Conservation (phyloP, 2,329 filamentous ascomycete species). For the Alternaria incomplexa region DNA sequence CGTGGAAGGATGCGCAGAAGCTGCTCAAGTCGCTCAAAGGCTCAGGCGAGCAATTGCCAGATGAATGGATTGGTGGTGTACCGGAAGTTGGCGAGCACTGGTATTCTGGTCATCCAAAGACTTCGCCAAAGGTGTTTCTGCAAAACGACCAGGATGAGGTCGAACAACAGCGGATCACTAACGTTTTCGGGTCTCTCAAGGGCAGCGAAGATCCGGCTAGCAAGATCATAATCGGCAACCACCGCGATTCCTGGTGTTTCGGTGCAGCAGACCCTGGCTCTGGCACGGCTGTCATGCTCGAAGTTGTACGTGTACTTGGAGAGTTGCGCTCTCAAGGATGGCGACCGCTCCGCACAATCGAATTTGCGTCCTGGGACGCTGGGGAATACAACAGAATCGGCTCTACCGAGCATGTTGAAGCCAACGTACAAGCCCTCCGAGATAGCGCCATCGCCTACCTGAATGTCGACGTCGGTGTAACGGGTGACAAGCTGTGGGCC, state of each 20-base stretch:
- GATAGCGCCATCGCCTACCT: conserved; percentile 83
- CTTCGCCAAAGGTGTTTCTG: conserved; percentile 78
- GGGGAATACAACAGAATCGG: conserved; percentile 93
- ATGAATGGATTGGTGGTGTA: conserved; percentile 78
- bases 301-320: conserved; percentile 84
- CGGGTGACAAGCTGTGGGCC: conserved; percentile 76
- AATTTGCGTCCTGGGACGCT: conserved; percentile 96
- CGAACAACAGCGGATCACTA: conserved; percentile 85
- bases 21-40: conserved; percentile 79
- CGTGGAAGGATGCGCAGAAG: conserved; percentile 86
- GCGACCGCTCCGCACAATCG: conserved; percentile 90
- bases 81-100: conserved; percentile 73
- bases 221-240: conserved; percentile 88
- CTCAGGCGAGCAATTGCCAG: conserved; percentile 70
- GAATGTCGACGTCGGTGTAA: conserved; percentile 85
- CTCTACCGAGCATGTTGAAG: conserved; percentile 93
- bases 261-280: conserved; percentile 83
- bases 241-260: conserved; percentile 91
- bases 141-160: conserved; percentile 87
- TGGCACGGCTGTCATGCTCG: conserved; percentile 89
- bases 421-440: conserved; percentile 74
- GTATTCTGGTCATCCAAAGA: conserved; percentile 77
- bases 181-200: conserved; percentile 81
- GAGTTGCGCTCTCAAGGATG: conserved; percentile 78
- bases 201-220: conserved; percentile 86